Conservation (phyloP, 2,329 filamentous ascomycete species). For the Hirsutella minnesotensis region DNA sequence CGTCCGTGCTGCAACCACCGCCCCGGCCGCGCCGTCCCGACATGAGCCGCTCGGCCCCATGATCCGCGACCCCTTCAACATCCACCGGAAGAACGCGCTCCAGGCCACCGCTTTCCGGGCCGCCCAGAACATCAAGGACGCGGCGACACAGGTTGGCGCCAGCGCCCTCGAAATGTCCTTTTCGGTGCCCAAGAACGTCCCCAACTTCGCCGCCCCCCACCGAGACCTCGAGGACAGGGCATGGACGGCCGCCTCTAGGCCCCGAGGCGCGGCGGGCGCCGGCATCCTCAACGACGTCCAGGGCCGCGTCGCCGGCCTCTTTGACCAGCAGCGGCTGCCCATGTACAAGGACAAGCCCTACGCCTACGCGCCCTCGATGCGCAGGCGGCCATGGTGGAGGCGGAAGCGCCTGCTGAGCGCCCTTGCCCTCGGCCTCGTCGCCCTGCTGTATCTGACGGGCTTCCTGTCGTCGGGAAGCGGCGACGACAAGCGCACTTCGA, state of each 20-base stretch:
- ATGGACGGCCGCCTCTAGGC: constrained; percentile 41
- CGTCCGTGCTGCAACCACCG: neutral
- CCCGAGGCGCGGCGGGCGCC: constrained; percentile 20
- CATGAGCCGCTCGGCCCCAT: constrained; percentile 20
- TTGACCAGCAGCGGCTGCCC: constrained; percentile 52
- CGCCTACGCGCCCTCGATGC: constrained; percentile 48
- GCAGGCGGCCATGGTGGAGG: constrained; percentile 47
- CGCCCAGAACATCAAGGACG: constrained; percentile 30
- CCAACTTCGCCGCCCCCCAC: constrained; percentile 54
- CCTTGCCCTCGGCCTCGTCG: constrained; percentile 40
- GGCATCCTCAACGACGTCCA: constrained; percentile 41
- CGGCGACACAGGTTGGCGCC: constrained; percentile 35
- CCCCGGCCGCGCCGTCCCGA: constrained; percentile 6
- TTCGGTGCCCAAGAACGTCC: constrained; percentile 56
- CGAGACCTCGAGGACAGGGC: constrained; percentile 53
- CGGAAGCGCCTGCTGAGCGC: constrained; percentile 48
- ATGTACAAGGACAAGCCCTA: constrained; percentile 99
- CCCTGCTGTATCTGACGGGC: constrained; percentile 60
- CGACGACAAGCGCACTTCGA: constrained; percentile 17
- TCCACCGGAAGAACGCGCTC: constrained; percentile 32
- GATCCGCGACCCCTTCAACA: constrained; percentile 33
- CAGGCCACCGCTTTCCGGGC: constrained; percentile 34
- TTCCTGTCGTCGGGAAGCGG: constrained; percentile 26
- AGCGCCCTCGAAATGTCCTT: constrained; percentile 51
- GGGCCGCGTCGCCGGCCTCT: constrained; percentile 51